A percentile compares a stretch with the other conserved stretches of the same genome.
Conservation (phyloP, 2,329 filamentous ascomycete genomes). For the Diaporthe eres region DNA sequence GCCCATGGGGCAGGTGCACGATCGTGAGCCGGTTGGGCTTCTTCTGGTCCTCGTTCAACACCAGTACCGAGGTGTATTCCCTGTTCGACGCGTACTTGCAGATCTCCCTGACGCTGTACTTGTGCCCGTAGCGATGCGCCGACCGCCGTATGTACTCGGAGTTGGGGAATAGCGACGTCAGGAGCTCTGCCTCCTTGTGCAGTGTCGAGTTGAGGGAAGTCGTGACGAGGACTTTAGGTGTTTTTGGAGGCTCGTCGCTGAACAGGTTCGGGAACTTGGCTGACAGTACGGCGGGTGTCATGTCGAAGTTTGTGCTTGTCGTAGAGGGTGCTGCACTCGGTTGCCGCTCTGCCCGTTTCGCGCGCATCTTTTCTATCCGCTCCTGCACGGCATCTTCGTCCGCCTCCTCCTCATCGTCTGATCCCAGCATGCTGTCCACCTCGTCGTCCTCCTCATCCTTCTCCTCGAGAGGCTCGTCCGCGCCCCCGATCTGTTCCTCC, state of each 20-base stretch:
- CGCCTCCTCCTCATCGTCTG: constrained; percentile 67
- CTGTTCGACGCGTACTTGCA: constrained; percentile 85
- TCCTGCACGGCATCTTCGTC: constrained; percentile 58
- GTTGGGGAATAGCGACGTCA: constrained; percentile 89
- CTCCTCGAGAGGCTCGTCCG: constrained; percentile 60
- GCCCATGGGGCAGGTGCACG: constrained; percentile 73
- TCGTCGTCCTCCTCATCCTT: constrained; percentile 69
- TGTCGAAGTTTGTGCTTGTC: constrained; percentile 74
- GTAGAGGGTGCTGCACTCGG: constrained; percentile 69
- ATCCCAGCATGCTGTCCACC: constrained; percentile 85
- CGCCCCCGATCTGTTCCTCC: constrained; percentile 59
- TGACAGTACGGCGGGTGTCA: constrained; percentile 71
- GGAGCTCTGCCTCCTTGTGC: constrained; percentile 83
- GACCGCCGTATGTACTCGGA: constrained; percentile 88
- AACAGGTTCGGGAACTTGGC: constrained; percentile 76
- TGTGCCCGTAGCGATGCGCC: constrained; percentile 86
- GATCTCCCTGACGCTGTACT: constrained; percentile 94
- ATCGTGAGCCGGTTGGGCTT: constrained; percentile 73
- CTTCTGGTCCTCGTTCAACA: constrained; percentile 93
- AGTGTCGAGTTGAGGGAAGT: constrained; percentile 91
- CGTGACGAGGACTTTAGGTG: constrained; percentile 91
- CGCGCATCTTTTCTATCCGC: constrained; percentile 58
- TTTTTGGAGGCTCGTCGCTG: constrained; percentile 68
- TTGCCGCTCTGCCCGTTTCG: constrained; percentile 61
- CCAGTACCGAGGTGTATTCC: constrained; percentile 85